Evolutionary conservation across 495 filamentous ascomycete species (phyloP), one percentile per base, ranked within the genome.

Genomic region (Jackrogersella multiformis): DNA sequence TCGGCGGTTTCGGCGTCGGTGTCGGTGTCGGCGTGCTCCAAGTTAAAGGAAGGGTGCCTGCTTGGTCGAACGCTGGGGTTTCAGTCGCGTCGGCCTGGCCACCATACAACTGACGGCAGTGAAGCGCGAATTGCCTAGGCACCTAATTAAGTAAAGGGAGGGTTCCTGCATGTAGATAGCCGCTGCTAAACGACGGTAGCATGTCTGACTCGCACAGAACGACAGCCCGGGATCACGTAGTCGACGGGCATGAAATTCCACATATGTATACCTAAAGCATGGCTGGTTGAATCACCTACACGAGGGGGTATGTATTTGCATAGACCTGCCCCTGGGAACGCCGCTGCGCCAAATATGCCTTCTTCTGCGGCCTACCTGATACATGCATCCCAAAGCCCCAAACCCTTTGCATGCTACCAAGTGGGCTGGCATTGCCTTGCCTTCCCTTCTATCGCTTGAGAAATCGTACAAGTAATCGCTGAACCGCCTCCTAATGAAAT

Each of bases 1-100:
- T 61, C 42, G 42, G 52, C 53, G 30, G 58, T 38, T 44, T 53
- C n/a, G n/a, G n/a, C n/a, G n/a, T n/a, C n/a, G n/a, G n/a, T n/a
- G n/a, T n/a, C n/a, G n/a, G n/a, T n/a, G n/a, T n/a, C n/a, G n/a
- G n/a, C n/a, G n/a, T n/a, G n/a, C n/a, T 35, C 36, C 45, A 18
- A 46, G 24, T 13, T 41, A 18, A 23, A 36, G 51, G 56, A 63
- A 35, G 39, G n/a, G 21, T 30, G 12, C 16, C 9, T 16, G 13
- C 24, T 26, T 46, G 16, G 13, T 46, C 16, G 30, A 28, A 15
- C 18, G 15, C 16, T 21, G 28, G 44, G 23, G 44, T 35, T 59
- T 28, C 18, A 45, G 26, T 15, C n/a, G 12, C 10, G 16, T 58
- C 28, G 16, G n/a, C 20, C 24, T 8, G n/a, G n/a, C n/a, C n/a